Evolutionary conservation across 1,139 yeast species (phyloP).

Genomic region (Pichia sp.): DNA sequence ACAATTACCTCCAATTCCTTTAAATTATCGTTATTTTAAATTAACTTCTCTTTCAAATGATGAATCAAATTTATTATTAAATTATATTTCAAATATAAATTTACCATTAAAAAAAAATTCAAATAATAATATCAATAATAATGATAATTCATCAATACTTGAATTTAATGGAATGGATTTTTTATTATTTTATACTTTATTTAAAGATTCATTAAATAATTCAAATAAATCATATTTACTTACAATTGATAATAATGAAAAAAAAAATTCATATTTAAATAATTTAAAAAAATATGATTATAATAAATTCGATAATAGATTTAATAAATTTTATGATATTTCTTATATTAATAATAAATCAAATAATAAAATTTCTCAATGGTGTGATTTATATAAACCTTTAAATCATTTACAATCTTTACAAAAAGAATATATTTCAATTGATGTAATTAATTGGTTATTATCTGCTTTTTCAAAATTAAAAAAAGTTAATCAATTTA

Average conservation of each 20-base stretch:
- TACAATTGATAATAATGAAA: too few species aligned
- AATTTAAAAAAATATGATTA: background rate
- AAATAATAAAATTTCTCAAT: slow-evolving; percentile 16
- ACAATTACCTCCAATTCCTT: too few species aligned
- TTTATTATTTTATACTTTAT: slow-evolving; percentile 2
- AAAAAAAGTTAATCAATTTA: slow-evolving; percentile 30
- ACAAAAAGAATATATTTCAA: slow-evolving; percentile 19
- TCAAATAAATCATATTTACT: too few species aligned
- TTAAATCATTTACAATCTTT: slow-evolving; percentile 20
- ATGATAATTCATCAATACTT: too few species aligned
- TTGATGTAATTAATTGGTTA: slow-evolving; percentile 42
- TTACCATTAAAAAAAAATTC: too few species aligned
- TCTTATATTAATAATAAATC: background rate
- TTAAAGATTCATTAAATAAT: background rate
- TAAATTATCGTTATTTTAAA: too few species aligned
- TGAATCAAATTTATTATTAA: too few species aligned
- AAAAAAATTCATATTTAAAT: too few species aligned
- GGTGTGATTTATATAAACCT: slow-evolving; percentile 30
- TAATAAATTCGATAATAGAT: slow-evolving; percentile 12
- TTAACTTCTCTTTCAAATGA: too few species aligned
- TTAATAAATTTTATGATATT: slow-evolving; percentile 14
- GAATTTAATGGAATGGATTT: slow-evolving; percentile 1
- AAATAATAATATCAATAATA: too few species aligned
- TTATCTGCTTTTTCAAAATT: slow-evolving; percentile 41
- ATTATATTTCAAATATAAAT: too few species aligned